phyloP scores from a whole-genome alignment of 768 basidiomycete genomes.

The Cystobasidium tubakii region DNA sequence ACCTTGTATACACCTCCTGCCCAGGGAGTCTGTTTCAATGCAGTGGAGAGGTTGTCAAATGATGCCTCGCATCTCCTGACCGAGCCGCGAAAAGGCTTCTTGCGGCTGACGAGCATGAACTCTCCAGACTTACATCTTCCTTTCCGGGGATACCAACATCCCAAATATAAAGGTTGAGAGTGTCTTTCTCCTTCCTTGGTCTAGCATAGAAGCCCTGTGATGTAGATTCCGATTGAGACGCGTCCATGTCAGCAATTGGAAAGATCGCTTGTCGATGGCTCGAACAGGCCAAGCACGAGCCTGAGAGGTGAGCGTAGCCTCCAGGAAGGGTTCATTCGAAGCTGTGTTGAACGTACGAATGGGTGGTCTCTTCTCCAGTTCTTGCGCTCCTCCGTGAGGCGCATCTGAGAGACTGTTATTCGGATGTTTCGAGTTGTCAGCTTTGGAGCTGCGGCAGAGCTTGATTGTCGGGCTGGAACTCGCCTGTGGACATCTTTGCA shows the following conservation, averaged over 20 bases:
- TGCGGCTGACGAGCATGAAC: not conserved
- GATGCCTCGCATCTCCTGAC: too few species aligned
- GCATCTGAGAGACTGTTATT: conserved; percentile 80
- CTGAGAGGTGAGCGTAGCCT: too few species aligned
- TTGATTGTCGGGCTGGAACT: not conserved
- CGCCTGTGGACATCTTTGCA: conserved; percentile 19
- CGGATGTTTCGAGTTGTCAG: not conserved
- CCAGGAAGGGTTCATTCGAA: too few species aligned
- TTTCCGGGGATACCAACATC: conserved; percentile 98
- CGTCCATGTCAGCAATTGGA: not conserved
- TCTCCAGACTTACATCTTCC: conserved; percentile 59
- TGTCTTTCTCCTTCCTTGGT: conserved; percentile 80
- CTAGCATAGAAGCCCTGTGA: conserved; percentile 96
- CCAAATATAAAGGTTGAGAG: conserved; percentile 96
- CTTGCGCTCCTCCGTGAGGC: conserved; percentile 93
- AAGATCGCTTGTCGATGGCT: too few species aligned
- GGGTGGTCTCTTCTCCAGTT: conserved; percentile 99
- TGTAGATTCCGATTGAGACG: not conserved
- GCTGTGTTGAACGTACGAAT: conserved; percentile 83
- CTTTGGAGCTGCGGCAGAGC: not conserved
- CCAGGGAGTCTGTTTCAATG: conserved; percentile 84
- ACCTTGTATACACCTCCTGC: conserved; percentile 93
- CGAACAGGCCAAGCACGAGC: too few species aligned
- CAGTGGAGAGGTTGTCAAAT: not conserved
- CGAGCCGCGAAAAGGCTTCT: too few species aligned